Conservation (phyloP, 2,329 filamentous ascomycete genomes). For the Fonsecaea pugnacius region DNA sequence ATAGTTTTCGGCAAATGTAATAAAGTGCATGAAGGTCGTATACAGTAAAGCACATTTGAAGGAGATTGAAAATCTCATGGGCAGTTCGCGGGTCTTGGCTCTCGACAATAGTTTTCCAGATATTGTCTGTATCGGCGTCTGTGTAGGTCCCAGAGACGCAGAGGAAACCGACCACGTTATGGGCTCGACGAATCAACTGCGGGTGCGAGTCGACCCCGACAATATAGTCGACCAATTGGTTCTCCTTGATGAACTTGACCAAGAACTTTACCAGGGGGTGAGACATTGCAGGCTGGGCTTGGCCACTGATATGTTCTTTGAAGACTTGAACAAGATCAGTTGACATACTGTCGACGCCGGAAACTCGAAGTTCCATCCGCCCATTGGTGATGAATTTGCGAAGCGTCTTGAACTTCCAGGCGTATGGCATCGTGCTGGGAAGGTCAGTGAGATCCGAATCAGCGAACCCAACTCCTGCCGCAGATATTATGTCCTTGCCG, state of each 20-base stretch:
- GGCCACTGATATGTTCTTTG: constrained; percentile 54
- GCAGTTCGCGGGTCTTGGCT: constrained; percentile 85
- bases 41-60: constrained; percentile 55
- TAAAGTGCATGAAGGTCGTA: constrained; percentile 50
- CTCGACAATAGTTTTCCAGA: constrained; percentile 81
- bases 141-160: constrained; percentile 77
- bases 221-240: constrained; percentile 81
- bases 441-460: constrained; percentile 38
- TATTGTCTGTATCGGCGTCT: constrained; percentile 71
- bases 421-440: constrained; percentile 48
- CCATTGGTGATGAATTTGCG: constrained; percentile 77
- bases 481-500: constrained; percentile 44
- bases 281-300: constrained; percentile 46
- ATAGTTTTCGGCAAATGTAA: constrained; percentile 73
- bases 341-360: constrained; percentile 76
- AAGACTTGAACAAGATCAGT: constrained; percentile 70
- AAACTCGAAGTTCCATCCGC: constrained; percentile 87
- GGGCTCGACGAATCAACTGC: constrained; percentile 79
- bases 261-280: constrained; percentile 68
- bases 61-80: constrained; percentile 75
- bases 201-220: constrained; percentile 90
- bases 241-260: constrained; percentile 69
- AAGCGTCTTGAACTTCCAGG: constrained; percentile 71
- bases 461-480: constrained; percentile 32
- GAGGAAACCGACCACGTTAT: constrained; percentile 85